Conservation (phyloP, 2,329 filamentous ascomycete species). For the Coniochaeta sp. region DNA sequence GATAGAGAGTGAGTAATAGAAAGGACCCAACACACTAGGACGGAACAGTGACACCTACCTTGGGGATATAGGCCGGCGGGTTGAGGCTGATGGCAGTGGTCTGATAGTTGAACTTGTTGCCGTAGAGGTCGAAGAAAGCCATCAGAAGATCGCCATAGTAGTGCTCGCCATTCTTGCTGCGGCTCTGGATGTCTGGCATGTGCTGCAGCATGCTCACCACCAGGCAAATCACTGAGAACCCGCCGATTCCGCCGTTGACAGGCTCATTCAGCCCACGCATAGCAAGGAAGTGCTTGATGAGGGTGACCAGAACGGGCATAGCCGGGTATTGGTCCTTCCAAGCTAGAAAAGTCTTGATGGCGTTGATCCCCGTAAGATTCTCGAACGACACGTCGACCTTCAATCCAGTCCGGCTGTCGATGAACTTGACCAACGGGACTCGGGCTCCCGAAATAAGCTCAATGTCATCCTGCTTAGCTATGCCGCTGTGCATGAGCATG, state of each 20-base stretch:
- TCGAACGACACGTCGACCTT: constrained; percentile 94
- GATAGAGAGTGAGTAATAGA: background rate
- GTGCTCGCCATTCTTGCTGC: constrained; percentile 48
- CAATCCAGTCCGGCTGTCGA: constrained; percentile 68
- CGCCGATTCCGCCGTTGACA: constrained; percentile 81
- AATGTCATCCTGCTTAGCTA: constrained; percentile 52
- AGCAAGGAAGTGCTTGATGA: constrained; percentile 87
- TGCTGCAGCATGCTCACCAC: constrained; percentile 83
- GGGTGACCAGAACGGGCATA: constrained; percentile 77
- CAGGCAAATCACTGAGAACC: constrained; percentile 89
- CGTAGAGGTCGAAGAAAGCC: constrained; percentile 85
- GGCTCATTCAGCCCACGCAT: constrained; percentile 92
- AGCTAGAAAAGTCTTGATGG: constrained; percentile 68
- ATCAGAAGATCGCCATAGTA: constrained; percentile 77
- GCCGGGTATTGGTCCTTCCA: constrained; percentile 78
- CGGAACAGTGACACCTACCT: constrained; percentile 45
- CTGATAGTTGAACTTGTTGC: constrained; percentile 67
- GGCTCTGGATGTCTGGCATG: constrained; percentile 61
- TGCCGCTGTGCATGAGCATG: constrained; percentile 46
- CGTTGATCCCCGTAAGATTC: constrained; percentile 72
- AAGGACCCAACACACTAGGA: background rate
- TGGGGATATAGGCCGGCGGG: constrained; percentile 67
- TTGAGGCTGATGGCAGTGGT: constrained; percentile 67
- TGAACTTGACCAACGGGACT: constrained; percentile 88
- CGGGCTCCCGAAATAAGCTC: constrained; percentile 68